Evolutionary conservation across 768 basidiomycete genomes (phyloP).

Genomic region (Nevesoporus exiguus): DNA sequence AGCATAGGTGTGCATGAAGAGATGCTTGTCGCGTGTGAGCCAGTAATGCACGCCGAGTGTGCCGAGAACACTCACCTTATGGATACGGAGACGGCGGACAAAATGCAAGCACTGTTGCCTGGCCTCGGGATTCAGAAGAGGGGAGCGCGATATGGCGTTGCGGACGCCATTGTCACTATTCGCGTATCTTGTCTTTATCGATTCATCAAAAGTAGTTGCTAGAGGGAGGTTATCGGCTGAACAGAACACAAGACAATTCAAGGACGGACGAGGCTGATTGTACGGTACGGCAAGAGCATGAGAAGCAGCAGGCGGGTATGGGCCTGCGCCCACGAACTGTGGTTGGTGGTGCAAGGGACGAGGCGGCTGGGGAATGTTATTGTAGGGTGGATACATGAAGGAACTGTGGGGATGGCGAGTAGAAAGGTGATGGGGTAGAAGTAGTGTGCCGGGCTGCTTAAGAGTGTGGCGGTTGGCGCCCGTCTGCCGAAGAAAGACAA

Average conservation of each 20-base stretch:
- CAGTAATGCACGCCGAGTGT: neutral
- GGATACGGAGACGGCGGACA: conserved; percentile 13
- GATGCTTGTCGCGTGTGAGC: conserved; percentile 17
- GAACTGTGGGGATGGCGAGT: neutral
- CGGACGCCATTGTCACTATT: neutral
- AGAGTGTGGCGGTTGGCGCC: neutral
- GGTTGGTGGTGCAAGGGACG: neutral
- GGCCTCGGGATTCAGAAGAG: neutral
- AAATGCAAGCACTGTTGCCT: conserved; percentile 4
- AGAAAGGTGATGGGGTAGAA: neutral
- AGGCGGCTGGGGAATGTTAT: neutral
- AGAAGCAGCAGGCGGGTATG: neutral
- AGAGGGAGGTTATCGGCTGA: neutral
- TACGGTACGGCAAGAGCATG: neutral
- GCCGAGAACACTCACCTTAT: conserved; percentile 15
- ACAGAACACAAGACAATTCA: neutral
- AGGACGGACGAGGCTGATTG: conserved; percentile 11
- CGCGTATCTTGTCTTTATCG: neutral
- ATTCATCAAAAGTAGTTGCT: conserved; percentile 9
- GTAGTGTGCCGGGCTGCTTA: neutral
- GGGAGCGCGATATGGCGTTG: conserved; percentile 1
- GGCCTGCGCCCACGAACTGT: neutral
- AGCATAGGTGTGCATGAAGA: conserved; percentile 24
- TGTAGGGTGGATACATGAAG: conserved; percentile 6
- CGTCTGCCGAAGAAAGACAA: conserved; percentile 6